These are phyloP conservation scores for Boechera stricta DNA, from an alignment of 345 rosid genomes.

Conservation along the genomic window DNA sequence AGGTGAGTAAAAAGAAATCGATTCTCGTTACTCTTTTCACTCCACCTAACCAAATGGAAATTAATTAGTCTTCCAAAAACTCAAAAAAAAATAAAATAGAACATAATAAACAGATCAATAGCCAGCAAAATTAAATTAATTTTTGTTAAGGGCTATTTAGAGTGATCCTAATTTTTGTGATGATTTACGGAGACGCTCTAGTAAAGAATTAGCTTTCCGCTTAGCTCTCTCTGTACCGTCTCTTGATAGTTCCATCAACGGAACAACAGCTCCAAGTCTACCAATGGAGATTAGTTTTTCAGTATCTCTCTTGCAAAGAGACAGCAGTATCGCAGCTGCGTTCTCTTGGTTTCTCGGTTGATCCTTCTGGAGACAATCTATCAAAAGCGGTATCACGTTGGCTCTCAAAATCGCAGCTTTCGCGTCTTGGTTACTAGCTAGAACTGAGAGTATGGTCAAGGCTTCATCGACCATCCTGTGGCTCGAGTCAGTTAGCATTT, in stretches of 20 bases:
- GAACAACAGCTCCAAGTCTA: conserved; percentile 82
- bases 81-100: background rate
- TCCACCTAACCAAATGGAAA: conserved; percentile 15
- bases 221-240: conserved; percentile 93
- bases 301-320: conserved; percentile 81
- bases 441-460: conserved; percentile 76
- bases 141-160: conserved; percentile 37
- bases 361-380: conserved; percentile 69
- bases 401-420: conserved; percentile 72
- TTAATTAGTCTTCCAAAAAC: conserved; percentile 17
- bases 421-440: conserved; percentile 77
- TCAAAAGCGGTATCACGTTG: conserved; percentile 61
- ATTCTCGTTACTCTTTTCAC: conserved; percentile 38
- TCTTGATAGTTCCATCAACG: conserved; percentile 78
- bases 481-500: conserved; percentile 69
- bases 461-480: conserved; percentile 76
- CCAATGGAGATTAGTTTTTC: conserved; percentile 68
- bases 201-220: conserved; percentile 73
- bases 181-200: conserved; percentile 70
- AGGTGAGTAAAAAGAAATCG: conserved; percentile 37
- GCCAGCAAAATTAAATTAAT: background rate
- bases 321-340: conserved; percentile 80
- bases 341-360: conserved; percentile 79
- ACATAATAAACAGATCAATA: background rate
- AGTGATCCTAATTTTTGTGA: conserved; percentile 43